phyloP scores from a whole-genome alignment of 768 basidiomycete species.

The Boletales sp. region DNA sequence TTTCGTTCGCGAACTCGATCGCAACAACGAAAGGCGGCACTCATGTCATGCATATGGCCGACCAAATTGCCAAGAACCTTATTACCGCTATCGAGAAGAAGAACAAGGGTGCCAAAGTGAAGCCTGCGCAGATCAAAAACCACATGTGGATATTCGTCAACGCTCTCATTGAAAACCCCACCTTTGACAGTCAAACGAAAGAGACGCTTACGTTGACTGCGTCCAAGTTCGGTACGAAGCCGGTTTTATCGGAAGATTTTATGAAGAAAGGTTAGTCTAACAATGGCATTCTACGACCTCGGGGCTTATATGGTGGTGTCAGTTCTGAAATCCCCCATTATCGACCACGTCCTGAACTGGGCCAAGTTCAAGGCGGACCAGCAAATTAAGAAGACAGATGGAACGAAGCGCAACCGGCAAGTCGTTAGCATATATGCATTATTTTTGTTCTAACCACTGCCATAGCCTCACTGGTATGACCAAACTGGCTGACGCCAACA shows the following conservation, averaged over 20 bases:
- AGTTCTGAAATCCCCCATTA: slow-evolving; percentile 88
- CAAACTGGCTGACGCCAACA: slow-evolving; percentile 96
- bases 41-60: slow-evolving; percentile 81
- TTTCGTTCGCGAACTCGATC: slow-evolving; percentile 98
- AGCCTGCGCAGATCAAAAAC: slow-evolving; percentile 90
- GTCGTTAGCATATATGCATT: slow-evolving; percentile 14
- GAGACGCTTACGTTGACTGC: slow-evolving; percentile 86
- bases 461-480: slow-evolving; percentile 82
- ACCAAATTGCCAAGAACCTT: slow-evolving; percentile 85
- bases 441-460: not conserved
- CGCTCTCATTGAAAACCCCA: slow-evolving; percentile 92
- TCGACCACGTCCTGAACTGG: slow-evolving; percentile 92
- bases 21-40: slow-evolving; percentile 96
- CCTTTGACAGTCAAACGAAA: slow-evolving; percentile 99
- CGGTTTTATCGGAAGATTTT: slow-evolving; percentile 83
- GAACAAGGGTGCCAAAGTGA: slow-evolving; percentile 95
- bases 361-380: slow-evolving; percentile 97
- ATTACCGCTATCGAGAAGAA: slow-evolving; percentile 87
- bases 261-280: slow-evolving; percentile 80
- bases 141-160: slow-evolving; percentile 99
- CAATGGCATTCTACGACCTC: not conserved
- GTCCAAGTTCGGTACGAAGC: slow-evolving; percentile 89
- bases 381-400: slow-evolving; percentile 94
- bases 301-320: slow-evolving; percentile 1
- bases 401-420: slow-evolving; percentile 81